These are phyloP conservation scores for Sisymbrium irio DNA, from an alignment of 345 rosid species.

Conservation along the genomic window DNA sequence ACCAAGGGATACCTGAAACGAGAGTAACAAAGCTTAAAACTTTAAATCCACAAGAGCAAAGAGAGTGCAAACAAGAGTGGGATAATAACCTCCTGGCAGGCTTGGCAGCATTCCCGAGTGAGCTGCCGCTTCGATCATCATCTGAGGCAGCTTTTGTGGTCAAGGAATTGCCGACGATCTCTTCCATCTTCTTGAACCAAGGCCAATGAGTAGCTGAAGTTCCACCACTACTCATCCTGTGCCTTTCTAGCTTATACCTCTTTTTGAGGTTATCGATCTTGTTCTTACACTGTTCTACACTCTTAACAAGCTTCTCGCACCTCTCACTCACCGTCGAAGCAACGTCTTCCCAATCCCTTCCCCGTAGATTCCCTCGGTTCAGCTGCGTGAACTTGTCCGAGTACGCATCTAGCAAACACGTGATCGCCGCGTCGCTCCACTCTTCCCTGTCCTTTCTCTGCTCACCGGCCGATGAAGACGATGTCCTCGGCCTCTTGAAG, in stretches of 20 bases:
- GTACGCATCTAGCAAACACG: slow-evolving; percentile 75
- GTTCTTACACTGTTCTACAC: slow-evolving; percentile 88
- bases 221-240: slow-evolving; percentile 61
- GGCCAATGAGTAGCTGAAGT: slow-evolving; percentile 72
- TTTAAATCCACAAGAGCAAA: slow-evolving; percentile 1
- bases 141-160: slow-evolving; percentile 42
- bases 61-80: neutral
- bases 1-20: slow-evolving; percentile 45
- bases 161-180: slow-evolving; percentile 61
- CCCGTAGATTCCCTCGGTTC: slow-evolving; percentile 79
- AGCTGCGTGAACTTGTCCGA: slow-evolving; percentile 74
- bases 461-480: slow-evolving; percentile 41
- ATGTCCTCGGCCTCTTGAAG: slow-evolving; percentile 50
- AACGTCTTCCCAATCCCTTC: slow-evolving; percentile 97
- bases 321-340: slow-evolving; percentile 74
- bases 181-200: slow-evolving; percentile 88
- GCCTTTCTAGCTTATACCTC: slow-evolving; percentile 81
- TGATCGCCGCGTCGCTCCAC: slow-evolving; percentile 89
- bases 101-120: slow-evolving; percentile 42
- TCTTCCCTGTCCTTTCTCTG: slow-evolving; percentile 90
- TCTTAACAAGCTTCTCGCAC: slow-evolving; percentile 60
- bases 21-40: neutral
- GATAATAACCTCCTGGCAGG: slow-evolving; percentile 52
- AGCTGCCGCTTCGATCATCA: slow-evolving; percentile 51
- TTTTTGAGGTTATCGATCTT: slow-evolving; percentile 91